Base-by-base conservation (phyloP, 1,139 yeast genomes). In the Suhomyces panamericanus region DNA sequence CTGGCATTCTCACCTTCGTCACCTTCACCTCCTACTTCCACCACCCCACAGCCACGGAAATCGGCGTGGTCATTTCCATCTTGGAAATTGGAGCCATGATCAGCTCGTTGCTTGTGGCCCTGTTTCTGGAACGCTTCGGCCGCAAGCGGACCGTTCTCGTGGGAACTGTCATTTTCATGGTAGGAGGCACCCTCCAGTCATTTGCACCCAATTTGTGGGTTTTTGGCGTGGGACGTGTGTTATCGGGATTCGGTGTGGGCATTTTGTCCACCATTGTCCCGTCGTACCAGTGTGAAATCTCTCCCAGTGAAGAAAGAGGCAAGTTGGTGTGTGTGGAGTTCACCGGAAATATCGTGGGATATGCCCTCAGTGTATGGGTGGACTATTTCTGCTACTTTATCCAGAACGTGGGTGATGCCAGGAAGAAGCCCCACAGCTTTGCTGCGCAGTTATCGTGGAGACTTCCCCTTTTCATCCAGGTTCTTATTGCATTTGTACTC, bases 1-100 rank as follows among this genome's bases (percentile, higher is more conserved):
- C 89, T 30, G 93, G 95, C 4, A 81, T 89, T 37, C 59, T 73
- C 40, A 73, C 77, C n/a, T 73, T 66, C 49, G 72, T 62, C 14
- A 73, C 79, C 1, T 76, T 85, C 51, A 75, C 75, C 22, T 50
- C 55, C 34, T 77, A 70, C 56, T 78, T 77, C 52, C 49, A 71
- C 49, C 52, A 73, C 37, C 83, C 83, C 3, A 60, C 65, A 13
- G 66, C 79, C 27, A 60, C 78, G 1, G 67, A 69, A 47, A 73
- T 78, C 39, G 83, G 83, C 2, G 57, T 78, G 10, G 69, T 78
- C 48, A 76, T 78, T 20, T 75, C 80, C 10, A 69, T 78, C 31
- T 62, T 78, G 50, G 83, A 78, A 53, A 66, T 78, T 13, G 81
- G 82, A 9, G 82, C 82, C 22, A 69, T 78, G 67, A 48, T 75